A percentile compares a stretch with the other conserved stretches of the same genome.
phyloP scores from a whole-genome alignment of 768 basidiomycete species.

The Russula compacta region DNA sequence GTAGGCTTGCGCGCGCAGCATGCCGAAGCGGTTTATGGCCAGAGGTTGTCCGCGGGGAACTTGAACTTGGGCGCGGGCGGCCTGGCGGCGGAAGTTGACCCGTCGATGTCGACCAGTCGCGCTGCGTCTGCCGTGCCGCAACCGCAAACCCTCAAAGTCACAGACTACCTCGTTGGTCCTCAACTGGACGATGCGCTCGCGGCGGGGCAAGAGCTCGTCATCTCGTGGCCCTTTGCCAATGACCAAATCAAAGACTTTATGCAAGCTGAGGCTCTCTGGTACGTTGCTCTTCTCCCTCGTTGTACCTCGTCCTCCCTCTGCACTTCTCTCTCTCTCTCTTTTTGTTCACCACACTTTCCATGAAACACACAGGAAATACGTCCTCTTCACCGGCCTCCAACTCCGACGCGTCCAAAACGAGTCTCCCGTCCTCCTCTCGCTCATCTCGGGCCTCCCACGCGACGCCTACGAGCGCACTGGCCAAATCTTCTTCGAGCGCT shows the following conservation, averaged over 20 bases:
- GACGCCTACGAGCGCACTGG: slow-evolving; percentile 62
- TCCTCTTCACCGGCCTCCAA: slow-evolving; percentile 65
- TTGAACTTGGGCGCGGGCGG: neutral
- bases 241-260: slow-evolving; percentile 68
- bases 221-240: slow-evolving; percentile 79
- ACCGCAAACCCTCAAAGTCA: slow-evolving; percentile 40
- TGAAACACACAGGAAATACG: slow-evolving; percentile 57
- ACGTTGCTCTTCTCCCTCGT: slow-evolving; percentile 6
- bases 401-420: slow-evolving; percentile 81
- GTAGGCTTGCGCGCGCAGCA: slow-evolving; percentile 52
- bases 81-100: slow-evolving; percentile 19
- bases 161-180: slow-evolving; percentile 75
- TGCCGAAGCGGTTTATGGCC: neutral
- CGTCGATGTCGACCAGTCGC: slow-evolving; percentile 39
- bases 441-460: slow-evolving; percentile 57
- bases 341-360: neutral
- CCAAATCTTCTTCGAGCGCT: slow-evolving; percentile 85
- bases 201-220: slow-evolving; percentile 58
- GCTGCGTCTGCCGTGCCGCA: slow-evolving; percentile 40
- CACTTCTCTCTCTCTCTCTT: no score
- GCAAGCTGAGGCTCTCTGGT: slow-evolving; percentile 89
- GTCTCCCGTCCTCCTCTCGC: slow-evolving; percentile 71
- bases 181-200: slow-evolving; percentile 74
- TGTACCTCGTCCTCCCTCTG: no score
- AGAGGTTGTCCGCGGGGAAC: slow-evolving; percentile 11